A percentile compares a stretch with the other conserved stretches of the same genome.
Conservation (phyloP, 805 yeast species). For the Wickerhamiella dianesei region DNA sequence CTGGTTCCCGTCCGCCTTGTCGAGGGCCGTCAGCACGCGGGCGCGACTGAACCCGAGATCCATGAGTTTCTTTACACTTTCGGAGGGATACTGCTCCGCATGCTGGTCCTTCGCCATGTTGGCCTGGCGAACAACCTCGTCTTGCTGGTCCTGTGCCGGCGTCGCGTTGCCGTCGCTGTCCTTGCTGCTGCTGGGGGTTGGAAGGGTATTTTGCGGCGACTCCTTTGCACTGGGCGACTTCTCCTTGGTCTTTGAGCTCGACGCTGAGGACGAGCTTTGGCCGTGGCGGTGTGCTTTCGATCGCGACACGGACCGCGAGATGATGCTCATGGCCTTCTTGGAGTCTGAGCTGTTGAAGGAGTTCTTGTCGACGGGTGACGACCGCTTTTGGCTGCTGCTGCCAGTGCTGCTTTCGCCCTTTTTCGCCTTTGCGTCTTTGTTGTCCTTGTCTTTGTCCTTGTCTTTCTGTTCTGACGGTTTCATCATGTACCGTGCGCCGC, state of each 20-base stretch:
- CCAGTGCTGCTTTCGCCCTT: neutral
- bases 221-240: neutral
- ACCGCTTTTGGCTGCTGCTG: neutral
- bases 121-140: neutral
- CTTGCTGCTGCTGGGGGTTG: neutral
- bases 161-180: neutral
- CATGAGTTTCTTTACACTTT: conserved; percentile 34
- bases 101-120: conserved; percentile 4
- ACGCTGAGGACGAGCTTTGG: too few relatives aligned
- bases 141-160: neutral
- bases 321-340: neutral
- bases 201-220: neutral
- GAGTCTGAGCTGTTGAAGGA: neutral
- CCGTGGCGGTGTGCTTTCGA: too few relatives aligned
- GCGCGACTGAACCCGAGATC: conserved; percentile 57
- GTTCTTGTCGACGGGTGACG: neutral
- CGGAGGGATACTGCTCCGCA: conserved; percentile 24
- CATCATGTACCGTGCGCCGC: neutral
- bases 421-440: neutral
- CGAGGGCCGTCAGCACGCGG: conserved; percentile 53
- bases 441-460: neutral
- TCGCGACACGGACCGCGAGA: neutral
- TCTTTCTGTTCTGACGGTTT: neutral
- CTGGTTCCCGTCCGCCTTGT: conserved; percentile 57
- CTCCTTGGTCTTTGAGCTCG: neutral